These are phyloP conservation scores for Solanum chiquidenum DNA, from an alignment of 257 asterid genomes.

Conservation along the genomic window DNA sequence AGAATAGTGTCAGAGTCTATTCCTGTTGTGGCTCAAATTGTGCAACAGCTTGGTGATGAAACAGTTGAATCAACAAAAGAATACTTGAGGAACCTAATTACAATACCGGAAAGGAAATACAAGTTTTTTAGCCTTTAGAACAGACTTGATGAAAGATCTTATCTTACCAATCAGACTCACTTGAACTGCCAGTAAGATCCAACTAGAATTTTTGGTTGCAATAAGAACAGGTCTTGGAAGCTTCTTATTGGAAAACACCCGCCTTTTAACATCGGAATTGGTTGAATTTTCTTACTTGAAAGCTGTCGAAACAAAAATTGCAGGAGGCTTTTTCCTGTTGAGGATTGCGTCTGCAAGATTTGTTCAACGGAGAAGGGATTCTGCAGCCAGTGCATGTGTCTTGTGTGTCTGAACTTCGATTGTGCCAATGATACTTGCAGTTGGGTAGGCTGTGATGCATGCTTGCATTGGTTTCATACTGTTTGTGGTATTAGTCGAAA, in stretches of 20 bases:
- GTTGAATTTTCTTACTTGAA: slow-evolving; percentile 66
- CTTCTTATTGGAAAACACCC: slow-evolving; percentile 33
- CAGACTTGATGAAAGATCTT: slow-evolving; percentile 66
- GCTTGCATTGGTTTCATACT: slow-evolving; percentile 92
- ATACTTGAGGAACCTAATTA: slow-evolving; percentile 41
- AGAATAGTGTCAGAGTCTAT: slow-evolving; percentile 65
- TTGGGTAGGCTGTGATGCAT: slow-evolving; percentile 97
- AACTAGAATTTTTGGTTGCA: slow-evolving; percentile 62
- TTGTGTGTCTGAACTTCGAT: slow-evolving; percentile 74
- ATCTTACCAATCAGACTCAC: slow-evolving; percentile 56
- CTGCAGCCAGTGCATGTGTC: slow-evolving; percentile 98
- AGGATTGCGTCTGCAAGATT: slow-evolving; percentile 82
- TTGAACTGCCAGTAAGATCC: slow-evolving; percentile 60
- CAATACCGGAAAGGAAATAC: slow-evolving; percentile 44
- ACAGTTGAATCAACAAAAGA: slow-evolving; percentile 57
- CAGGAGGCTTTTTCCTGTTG: slow-evolving; percentile 62
- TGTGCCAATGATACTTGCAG: slow-evolving; percentile 86
- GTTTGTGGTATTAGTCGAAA: slow-evolving; percentile 60
- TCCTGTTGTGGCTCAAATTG: slow-evolving; percentile 51
- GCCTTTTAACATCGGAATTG: slow-evolving; percentile 38
- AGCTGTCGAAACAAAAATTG: slow-evolving; percentile 75
- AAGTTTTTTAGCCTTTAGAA: slow-evolving; percentile 47
- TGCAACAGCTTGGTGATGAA: slow-evolving; percentile 71
- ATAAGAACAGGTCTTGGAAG: slow-evolving; percentile 58
- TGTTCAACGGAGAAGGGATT: slow-evolving; percentile 76